Percentiles rank a stretch among this genome's conserved stretches.
These are phyloP conservation scores for Aureobasidium leucospermi DNA, from an alignment of 2,329 filamentous ascomycete species.

Conservation along the genomic window DNA sequence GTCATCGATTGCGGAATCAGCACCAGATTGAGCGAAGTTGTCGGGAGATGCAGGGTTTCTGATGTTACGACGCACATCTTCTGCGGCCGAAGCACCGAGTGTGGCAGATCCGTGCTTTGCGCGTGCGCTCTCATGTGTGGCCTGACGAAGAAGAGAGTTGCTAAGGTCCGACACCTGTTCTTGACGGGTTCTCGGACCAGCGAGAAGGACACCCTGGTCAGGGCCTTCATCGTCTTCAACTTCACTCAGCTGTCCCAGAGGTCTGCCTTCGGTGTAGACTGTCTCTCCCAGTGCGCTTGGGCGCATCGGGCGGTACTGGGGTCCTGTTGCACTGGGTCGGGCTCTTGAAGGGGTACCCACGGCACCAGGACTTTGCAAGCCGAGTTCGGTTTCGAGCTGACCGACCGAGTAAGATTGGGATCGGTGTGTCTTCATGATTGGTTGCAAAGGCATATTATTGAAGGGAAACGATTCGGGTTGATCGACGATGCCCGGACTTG, in stretches of 20 bases:
- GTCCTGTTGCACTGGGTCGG: constrained; percentile 20
- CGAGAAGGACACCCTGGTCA: constrained; percentile 40
- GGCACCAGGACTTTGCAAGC: neutral
- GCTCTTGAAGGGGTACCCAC: constrained; percentile 18
- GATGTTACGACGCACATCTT: neutral
- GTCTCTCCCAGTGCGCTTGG: constrained; percentile 21
- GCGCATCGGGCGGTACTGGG: constrained; percentile 15
- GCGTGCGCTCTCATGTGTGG: constrained; percentile 30
- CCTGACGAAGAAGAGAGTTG: constrained; percentile 27
- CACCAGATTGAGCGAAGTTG: neutral
- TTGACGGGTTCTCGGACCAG: constrained; percentile 9
- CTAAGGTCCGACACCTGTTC: constrained; percentile 11
- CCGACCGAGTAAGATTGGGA: constrained; percentile 97
- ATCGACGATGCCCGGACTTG: neutral
- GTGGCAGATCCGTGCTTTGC: constrained; percentile 5
- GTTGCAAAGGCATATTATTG: constrained; percentile 78
- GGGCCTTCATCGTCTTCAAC: constrained; percentile 60
- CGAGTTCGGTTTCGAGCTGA: constrained; percentile 65
- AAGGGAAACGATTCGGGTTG: constrained; percentile 59
- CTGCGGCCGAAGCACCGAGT: neutral
- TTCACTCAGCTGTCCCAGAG: constrained; percentile 63
- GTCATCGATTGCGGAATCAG: constrained; percentile 10
- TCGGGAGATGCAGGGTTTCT: neutral
- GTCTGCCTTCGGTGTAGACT: constrained; percentile 20
- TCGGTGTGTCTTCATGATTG: constrained; percentile 84